Base-by-base conservation (phyloP, 257 asterid genomes). In the Solanum dulcamara region DNA sequence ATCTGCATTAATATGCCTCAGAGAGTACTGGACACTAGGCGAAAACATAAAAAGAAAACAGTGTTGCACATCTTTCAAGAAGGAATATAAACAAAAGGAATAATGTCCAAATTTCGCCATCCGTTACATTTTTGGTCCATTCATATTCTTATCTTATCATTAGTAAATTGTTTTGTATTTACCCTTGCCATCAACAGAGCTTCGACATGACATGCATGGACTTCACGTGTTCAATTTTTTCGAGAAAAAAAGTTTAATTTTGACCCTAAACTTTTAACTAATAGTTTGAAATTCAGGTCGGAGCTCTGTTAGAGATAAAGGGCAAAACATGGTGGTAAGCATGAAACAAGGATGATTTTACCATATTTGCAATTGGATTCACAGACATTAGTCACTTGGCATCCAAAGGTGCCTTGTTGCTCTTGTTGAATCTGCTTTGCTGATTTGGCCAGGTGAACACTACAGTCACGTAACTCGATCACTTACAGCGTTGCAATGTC, bases 391-490 rank as follows among this genome's bases (percentile, higher is more conserved):
- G 74, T 66, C 42, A 66, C 38, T 66, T 30, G 74, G 74, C 74
- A 11, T 66, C 74, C 42, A 15, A 14, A 66, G 38, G 20, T 38
- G 53, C 14, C 79, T 37, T 74, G n/a, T n/a, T n/a, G n/a, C n/a
- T n/a, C n/a, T n/a, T n/a, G n/a, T n/a, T n/a, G n/a, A n/a, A n/a
- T 81, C 62, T 77, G 35, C 70, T 74, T 64, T 48, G 90, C 91
- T 14, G 90, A 89, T n/a, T 20, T 38, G 15, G 85, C 83, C 6
- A 75, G 84, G 67, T 84, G 40, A 80, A 67, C 81, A n/a, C 86
- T 77, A 37, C 87, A n/a, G n/a, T n/a, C n/a, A n/a, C n/a, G n/a
- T n/a, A n/a, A 87, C 51, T 83, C 86, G 7, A 89, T 87, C 57
- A 85, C 53, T 57, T 83, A 81, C 60, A 89, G 72, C 4, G 87